Evolutionary conservation across 176 grass and related monocot species (phyloP), one percentile per base, ranked within the genome.

Genomic region (Carex parvula): DNA sequence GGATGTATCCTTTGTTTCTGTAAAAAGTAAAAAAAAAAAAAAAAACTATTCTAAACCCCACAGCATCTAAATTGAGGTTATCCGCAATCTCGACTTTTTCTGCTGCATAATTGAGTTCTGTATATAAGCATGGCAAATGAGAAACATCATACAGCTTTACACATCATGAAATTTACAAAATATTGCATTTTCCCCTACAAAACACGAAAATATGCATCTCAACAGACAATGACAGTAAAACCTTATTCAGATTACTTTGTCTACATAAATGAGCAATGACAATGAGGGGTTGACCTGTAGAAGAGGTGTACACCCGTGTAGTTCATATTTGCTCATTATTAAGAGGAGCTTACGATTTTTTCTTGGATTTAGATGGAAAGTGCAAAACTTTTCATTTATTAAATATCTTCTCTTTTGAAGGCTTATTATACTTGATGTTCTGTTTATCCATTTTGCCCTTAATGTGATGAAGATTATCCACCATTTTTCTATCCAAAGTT

Each of bases 401-500:
- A 21, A 2, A 26, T 64, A 9, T 59, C n/a, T 21, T 73, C 12
- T 72, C 30, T 61, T 55, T 8, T 30, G 14, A 58, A 50, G 46
- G 70, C 6, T 4, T 33, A 48, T 50, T 20, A 54, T 15, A 0
- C 10, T 29, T 87, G 50, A 66, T 22, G 44, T 89, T 55, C 60
- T 90, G 41, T 29, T 41, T 80, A 55, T 76, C 32, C 15, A 72
- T 58, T 48, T 62, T 72, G 79, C 60, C 82, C 88, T 98, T 93
- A 64, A 93, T 84, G 72, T 82, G n/a, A 64, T 70, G 0, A 87
- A 94, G 96, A 98, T 89, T 98, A 98, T 81, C 96, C 93, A 22
- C 85, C 93, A 21, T 98, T 98, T 86, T 98, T 98, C 89, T 98
- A 98, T 61, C 95, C 95, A 15, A 98, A 95, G 84, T 82, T 98